phyloP scores from a whole-genome alignment of 805 yeast species.

The Nakazawaea wyomingensis region DNA sequence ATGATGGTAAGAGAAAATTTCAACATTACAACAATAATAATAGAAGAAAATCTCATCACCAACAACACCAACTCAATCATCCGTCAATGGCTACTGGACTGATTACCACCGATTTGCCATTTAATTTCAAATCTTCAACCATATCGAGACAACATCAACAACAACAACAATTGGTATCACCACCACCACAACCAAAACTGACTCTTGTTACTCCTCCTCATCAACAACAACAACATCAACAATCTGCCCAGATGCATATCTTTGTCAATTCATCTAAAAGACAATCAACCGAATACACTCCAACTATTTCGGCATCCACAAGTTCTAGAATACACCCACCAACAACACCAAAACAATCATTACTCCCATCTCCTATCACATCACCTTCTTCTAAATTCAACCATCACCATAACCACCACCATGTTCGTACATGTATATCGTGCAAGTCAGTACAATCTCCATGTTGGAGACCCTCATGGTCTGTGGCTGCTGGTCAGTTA shows the following conservation, averaged over 20 bases:
- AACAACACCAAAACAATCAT: constrained; percentile 9
- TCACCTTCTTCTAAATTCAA: constrained; percentile 7
- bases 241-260: constrained; percentile 2
- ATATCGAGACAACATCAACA: neutral
- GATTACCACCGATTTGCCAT: constrained; percentile 25
- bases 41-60: no score
- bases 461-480: constrained; percentile 99
- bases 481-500: constrained; percentile 82
- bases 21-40: no score
- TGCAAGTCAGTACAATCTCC: constrained; percentile 91
- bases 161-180: constrained; percentile 1
- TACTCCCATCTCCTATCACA: constrained; percentile 7
- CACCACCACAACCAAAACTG: neutral
- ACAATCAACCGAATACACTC: no score
- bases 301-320: no score
- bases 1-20: neutral
- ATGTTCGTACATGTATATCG: constrained; percentile 69
- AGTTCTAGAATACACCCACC: constrained; percentile 6
- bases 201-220: neutral
- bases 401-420: constrained; percentile 20
- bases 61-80: constrained; percentile 1
- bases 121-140: constrained; percentile 9
- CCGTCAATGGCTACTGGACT: constrained; percentile 18
- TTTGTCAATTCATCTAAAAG: neutral
- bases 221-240: neutral